A percentile compares a stretch with the other conserved stretches of the same genome.
Evolutionary conservation across 2,329 filamentous ascomycete species (phyloP).

Genomic region (Talaromyces pinophilus): DNA sequence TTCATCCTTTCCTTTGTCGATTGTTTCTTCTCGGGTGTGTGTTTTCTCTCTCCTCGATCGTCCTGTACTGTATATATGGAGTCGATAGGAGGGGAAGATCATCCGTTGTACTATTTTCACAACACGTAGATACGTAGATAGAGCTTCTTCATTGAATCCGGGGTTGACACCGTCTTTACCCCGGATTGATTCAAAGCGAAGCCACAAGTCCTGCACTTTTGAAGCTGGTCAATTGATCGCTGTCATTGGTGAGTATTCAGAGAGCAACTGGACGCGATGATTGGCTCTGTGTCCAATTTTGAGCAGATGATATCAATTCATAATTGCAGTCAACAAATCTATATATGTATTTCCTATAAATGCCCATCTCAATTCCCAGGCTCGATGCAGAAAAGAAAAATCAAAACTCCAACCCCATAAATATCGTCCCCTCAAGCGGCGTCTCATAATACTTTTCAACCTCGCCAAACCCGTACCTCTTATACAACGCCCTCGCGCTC

Average conservation of each 20-base stretch:
- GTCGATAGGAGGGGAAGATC: constrained; percentile 2
- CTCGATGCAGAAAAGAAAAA: neutral
- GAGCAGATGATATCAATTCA: neutral
- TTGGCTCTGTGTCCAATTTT: neutral
- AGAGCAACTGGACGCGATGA: neutral
- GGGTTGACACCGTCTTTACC: neutral
- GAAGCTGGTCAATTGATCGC: constrained; percentile 1
- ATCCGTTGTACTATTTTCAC: neutral
- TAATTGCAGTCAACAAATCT: neutral
- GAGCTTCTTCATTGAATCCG: neutral
- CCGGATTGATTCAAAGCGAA: neutral
- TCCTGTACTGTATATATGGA: constrained; percentile 12
- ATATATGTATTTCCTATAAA: neutral
- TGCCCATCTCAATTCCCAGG: neutral
- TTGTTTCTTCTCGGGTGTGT: neutral
- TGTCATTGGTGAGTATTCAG: neutral
- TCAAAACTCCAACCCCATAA: constrained; percentile 46
- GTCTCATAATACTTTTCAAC: constrained; percentile 59
- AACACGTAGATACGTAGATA: neutral
- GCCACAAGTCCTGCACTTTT: neutral
- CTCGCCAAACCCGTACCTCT: constrained; percentile 53
- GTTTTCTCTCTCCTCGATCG: neutral
- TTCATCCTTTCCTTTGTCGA: constrained; percentile 17
- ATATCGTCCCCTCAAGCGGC: constrained; percentile 55
- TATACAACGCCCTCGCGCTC: constrained; percentile 54